Base-by-base conservation (phyloP, 306 rosid genomes). In the Fragaria iinumae region DNA sequence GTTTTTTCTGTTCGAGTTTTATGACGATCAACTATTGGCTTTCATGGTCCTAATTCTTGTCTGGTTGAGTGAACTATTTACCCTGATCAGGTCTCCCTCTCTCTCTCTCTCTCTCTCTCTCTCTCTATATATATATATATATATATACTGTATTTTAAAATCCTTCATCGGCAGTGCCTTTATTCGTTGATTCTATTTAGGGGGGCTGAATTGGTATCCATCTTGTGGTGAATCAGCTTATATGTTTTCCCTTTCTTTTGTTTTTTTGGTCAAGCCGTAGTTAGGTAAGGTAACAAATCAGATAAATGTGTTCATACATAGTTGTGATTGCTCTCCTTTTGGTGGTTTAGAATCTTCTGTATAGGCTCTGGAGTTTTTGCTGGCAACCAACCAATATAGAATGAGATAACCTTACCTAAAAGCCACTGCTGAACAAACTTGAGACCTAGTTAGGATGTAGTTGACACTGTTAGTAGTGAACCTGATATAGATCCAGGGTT, bases 31-130 rank as follows among this genome's bases (percentile, higher is more conserved):
- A 77, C 87, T 95, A 47, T 84, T 95, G 85, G 99, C 99, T 72
- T 95, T 92, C 83, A 90, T 91, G 96, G 96, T 95, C 83, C 84
- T 95, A 85, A 95, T 92, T 65, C 96, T 95, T 74, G 99, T 95
- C 79, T 95, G 99, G 99, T 80, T 95, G 86, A 92, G 99, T 67
- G 99, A 95, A 82, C 85, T 95, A 39, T 95, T 95, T 77, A 95
- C 99, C 13, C 91, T 95, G 41, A 88, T 95, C 68, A 95, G 99
- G 99, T 95, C 16, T 69, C 62, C 70, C 72, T 85, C 80, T 79
- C 80, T 72, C 73, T 84, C 84, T 60, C 55, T 21, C 23, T 67
- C 20, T 20, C 59, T 17, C 59, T 17, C 59, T 5, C 59, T 16
- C 59, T 16, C 23, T 9, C 11, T n/a, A n/a, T n/a, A n/a, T n/a